A percentile compares a stretch with the other conserved stretches of the same genome.
Evolutionary conservation across 768 basidiomycete genomes (phyloP).

Genomic region (Hirschioporus abietinus): DNA sequence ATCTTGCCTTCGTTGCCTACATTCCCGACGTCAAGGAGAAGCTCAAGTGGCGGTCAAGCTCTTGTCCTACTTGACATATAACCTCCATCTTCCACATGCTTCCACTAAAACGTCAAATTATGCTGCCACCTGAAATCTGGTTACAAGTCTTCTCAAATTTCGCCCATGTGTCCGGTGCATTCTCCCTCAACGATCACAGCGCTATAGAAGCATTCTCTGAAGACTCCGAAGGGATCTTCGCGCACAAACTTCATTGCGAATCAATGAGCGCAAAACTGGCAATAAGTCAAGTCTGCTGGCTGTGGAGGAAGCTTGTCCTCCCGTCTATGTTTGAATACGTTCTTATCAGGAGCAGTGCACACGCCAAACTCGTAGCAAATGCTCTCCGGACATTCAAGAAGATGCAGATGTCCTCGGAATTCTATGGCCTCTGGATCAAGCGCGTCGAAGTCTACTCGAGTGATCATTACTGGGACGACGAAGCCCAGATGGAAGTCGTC

Average conservation of each 20-base stretch:
- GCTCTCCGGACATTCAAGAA: background rate
- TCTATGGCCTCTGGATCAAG: background rate
- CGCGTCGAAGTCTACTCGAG: slow-evolving; percentile 1
- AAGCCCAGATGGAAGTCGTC: background rate
- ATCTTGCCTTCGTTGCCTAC: background rate
- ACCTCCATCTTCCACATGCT: background rate
- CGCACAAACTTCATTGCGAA: background rate
- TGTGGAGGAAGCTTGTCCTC: background rate
- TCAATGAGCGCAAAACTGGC: background rate
- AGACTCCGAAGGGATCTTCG: background rate
- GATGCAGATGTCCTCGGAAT: background rate
- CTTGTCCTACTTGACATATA: background rate
- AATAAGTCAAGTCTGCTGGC: background rate
- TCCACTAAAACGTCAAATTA: background rate
- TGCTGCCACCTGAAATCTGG: background rate
- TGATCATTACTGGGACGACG: slow-evolving; percentile 1
- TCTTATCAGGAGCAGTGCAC: background rate
- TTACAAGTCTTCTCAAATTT: background rate
- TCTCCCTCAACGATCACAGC: background rate
- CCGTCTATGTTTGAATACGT: slow-evolving; percentile 3
- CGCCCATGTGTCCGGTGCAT: background rate
- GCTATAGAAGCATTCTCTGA: slow-evolving; percentile 2
- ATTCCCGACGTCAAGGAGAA: background rate
- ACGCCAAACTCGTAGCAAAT: background rate
- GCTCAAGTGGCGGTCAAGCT: background rate